Evolutionary conservation across 352 stramenopile species (phyloP).

Genomic region (Phytophthora constricta): DNA sequence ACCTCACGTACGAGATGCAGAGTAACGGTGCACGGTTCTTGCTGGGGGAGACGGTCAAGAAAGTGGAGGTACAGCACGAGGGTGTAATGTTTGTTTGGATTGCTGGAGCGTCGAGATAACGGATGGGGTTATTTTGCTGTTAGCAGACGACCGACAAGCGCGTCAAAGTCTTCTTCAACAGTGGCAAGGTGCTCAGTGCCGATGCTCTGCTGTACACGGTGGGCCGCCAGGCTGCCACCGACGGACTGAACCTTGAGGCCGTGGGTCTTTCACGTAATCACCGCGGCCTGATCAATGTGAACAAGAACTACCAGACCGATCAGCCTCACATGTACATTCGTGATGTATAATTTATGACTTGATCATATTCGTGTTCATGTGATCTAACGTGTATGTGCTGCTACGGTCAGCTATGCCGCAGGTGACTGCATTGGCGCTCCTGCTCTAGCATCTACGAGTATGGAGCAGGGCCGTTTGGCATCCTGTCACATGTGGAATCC

Average conservation of each 20-base stretch:
- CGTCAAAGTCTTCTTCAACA: constrained; percentile 81
- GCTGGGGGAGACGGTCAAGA: constrained; percentile 79
- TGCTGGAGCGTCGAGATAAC: neutral
- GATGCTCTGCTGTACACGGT: constrained; percentile 86
- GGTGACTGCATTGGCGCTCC: constrained; percentile 90
- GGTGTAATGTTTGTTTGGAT: neutral
- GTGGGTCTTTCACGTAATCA: constrained; percentile 81
- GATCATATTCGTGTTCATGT: neutral
- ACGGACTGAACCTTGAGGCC: constrained; percentile 83
- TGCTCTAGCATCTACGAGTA: constrained; percentile 88
- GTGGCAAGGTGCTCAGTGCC: constrained; percentile 72
- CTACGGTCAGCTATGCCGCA: constrained; percentile 70
- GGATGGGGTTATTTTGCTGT: neutral
- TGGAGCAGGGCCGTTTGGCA: constrained; percentile 88
- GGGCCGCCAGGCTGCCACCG: constrained; percentile 78
- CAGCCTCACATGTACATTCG: constrained; percentile 77
- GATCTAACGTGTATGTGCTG: neutral
- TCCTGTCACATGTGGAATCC: constrained; percentile 88
- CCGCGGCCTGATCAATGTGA: constrained; percentile 84
- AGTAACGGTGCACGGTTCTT: constrained; percentile 89
- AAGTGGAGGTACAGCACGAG: constrained; percentile 53
- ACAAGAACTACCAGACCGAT: constrained; percentile 89
- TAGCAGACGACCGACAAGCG: constrained; percentile 52
- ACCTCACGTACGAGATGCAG: constrained; percentile 91
- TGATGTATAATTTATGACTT: neutral